These are phyloP conservation scores for Hyphopichia khmerensis DNA, from an alignment of 1,139 yeast genomes.

Conservation along the genomic window DNA sequence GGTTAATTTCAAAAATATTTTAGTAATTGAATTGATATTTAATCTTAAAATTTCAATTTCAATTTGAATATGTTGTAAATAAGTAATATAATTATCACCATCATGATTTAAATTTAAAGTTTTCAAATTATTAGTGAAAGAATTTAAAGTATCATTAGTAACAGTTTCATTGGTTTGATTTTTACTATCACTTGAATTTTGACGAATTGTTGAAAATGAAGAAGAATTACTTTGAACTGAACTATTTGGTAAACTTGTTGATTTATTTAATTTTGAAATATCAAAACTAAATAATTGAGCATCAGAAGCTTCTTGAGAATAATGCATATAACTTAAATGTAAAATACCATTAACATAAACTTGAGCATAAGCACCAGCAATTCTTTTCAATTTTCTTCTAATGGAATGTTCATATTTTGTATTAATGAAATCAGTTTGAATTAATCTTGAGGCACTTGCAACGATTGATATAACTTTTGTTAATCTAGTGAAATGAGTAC, in stretches of 20 bases:
- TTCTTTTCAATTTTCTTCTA: slow-evolving; percentile 46
- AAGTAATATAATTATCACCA: slow-evolving; percentile 16
- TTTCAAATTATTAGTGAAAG: neutral
- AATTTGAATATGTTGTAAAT: slow-evolving; percentile 35
- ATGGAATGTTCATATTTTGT: slow-evolving; percentile 47
- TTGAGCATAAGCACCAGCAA: slow-evolving; percentile 56
- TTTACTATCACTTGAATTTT: slow-evolving; percentile 13
- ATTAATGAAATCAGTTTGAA: slow-evolving; percentile 47
- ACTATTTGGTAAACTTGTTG: slow-evolving; percentile 18
- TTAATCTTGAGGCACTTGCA: slow-evolving; percentile 52
- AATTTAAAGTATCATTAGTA: neutral
- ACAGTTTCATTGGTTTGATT: neutral
- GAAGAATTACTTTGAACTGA: slow-evolving; percentile 20
- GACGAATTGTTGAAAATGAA: slow-evolving; percentile 25
- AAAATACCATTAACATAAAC: slow-evolving; percentile 59
- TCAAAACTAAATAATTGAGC: slow-evolving; percentile 34
- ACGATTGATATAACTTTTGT: slow-evolving; percentile 48
- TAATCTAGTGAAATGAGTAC: slow-evolving; percentile 50
- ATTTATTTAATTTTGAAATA: slow-evolving; percentile 29
- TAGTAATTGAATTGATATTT: slow-evolving; percentile 28
- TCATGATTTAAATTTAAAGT: slow-evolving; percentile 5
- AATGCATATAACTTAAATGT: slow-evolving; percentile 45
- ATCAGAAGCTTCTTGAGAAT: slow-evolving; percentile 22
- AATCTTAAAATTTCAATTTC: slow-evolving; percentile 35
- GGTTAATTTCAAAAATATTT: slow-evolving; percentile 30